Evolutionary conservation across 345 rosid genomes (phyloP).

Genomic region (Citrus reticulata): DNA sequence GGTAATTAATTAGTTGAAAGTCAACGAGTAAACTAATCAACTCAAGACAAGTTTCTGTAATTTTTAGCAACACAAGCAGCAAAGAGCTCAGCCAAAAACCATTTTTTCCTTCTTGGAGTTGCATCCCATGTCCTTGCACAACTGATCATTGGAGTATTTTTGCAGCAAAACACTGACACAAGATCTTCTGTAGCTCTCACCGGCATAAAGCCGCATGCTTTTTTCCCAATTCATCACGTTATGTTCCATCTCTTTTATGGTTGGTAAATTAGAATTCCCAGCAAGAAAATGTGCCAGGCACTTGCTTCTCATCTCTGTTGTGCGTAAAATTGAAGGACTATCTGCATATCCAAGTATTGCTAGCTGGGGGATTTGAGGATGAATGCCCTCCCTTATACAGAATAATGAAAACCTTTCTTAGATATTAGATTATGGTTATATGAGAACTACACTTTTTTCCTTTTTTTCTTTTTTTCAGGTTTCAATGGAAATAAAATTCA

Average conservation of each 20-base stretch:
- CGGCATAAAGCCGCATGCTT: not conserved
- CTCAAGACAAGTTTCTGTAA: not conserved
- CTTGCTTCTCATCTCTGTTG: constrained; percentile 34
- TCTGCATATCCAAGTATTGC: constrained; percentile 36
- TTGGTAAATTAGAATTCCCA: constrained; percentile 21
- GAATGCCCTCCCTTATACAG: constrained; percentile 31
- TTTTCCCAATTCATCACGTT: constrained; percentile 25
- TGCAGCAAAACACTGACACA: constrained; percentile 24
- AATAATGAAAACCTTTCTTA: not conserved
- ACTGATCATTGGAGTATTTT: constrained; percentile 29
- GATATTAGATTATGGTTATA: too few species aligned
- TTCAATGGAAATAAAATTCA: not conserved
- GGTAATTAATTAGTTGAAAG: not conserved
- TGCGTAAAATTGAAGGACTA: constrained; percentile 20
- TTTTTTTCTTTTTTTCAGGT: not conserved
- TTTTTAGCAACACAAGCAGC: constrained; percentile 26
- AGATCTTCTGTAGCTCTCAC: constrained; percentile 16
- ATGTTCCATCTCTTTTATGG: constrained; percentile 31
- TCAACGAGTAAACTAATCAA: not conserved
- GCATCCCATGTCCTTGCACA: constrained; percentile 32
- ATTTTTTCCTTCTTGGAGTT: constrained; percentile 27
- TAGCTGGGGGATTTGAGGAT: constrained; percentile 36
- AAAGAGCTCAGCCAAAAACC: constrained; percentile 24
- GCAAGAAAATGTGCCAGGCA: constrained; percentile 17
- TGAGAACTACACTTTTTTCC: too few species aligned